A percentile compares a stretch with the other conserved stretches of the same genome.
phyloP scores from a whole-genome alignment of 331 rosid genomes.

The Saraca asoca region DNA sequence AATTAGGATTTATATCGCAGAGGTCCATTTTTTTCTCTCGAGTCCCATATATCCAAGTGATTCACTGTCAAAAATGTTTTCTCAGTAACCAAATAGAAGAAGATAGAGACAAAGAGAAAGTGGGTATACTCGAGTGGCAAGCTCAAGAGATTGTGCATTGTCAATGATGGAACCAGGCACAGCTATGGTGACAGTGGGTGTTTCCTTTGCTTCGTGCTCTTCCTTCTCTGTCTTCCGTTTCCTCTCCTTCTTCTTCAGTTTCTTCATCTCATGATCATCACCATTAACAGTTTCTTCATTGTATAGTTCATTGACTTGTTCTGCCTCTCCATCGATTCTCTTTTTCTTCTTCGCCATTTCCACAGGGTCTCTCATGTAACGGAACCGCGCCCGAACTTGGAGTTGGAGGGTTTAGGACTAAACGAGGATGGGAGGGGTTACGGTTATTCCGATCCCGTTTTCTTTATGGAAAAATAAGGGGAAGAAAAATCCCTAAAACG shows the following conservation, averaged over 20 bases:
- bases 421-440: too few relatives aligned
- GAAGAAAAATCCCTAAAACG: background rate
- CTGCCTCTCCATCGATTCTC: constrained; percentile 45
- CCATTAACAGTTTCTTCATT: constrained; percentile 39
- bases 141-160: constrained; percentile 84
- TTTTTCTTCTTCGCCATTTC: constrained; percentile 80
- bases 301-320: constrained; percentile 28
- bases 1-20: too few relatives aligned
- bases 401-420: constrained; percentile 29
- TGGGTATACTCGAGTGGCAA: constrained; percentile 72
- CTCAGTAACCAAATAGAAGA: constrained; percentile 28
- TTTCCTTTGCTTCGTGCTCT: constrained; percentile 30
- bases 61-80: background rate
- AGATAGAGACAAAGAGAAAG: background rate
- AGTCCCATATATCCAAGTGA: background rate
- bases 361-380: background rate
- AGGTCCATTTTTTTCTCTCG: background rate
- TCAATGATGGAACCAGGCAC: constrained; percentile 88
- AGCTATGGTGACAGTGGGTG: constrained; percentile 75
- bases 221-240: constrained; percentile 21
- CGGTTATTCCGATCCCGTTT: too few relatives aligned
- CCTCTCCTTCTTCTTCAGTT: constrained; percentile 52
- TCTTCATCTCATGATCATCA: constrained; percentile 39
- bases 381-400: background rate
- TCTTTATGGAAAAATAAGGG: too few relatives aligned